Conservation (phyloP, 2,329 filamentous ascomycete genomes). For the Colletotrichum sp. region DNA sequence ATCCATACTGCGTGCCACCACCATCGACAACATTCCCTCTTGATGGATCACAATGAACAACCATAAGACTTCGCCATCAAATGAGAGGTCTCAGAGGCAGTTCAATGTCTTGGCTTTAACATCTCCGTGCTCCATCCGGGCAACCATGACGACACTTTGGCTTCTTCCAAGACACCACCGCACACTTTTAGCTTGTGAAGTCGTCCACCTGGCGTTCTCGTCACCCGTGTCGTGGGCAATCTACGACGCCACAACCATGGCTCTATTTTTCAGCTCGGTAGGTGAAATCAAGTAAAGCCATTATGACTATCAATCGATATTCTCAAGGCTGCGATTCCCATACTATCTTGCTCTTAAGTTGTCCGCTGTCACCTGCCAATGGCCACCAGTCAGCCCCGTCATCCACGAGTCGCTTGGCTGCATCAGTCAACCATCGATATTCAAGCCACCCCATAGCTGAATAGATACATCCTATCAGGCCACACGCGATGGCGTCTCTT, state of each 20-base stretch:
- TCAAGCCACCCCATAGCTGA: background rate
- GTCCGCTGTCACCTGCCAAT: background rate
- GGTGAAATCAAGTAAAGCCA: background rate
- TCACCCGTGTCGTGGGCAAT: background rate
- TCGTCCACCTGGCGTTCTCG: background rate
- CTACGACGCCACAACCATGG: background rate
- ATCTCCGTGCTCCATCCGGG: background rate
- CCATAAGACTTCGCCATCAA: background rate
- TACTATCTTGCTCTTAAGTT: background rate
- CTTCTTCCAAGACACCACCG: background rate
- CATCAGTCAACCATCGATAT: background rate
- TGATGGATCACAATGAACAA: background rate
- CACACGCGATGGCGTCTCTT: background rate
- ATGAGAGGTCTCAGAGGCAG: background rate
- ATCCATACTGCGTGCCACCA: background rate
- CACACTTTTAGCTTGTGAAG: background rate
- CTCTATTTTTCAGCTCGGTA: background rate
- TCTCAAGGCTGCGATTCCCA: background rate
- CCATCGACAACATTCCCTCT: background rate
- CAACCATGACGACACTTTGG: background rate
- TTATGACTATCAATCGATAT: background rate
- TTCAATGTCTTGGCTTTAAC: background rate
- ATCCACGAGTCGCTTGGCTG: background rate
- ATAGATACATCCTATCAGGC: background rate
- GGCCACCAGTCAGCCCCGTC: background rate